Percentiles rank a stretch among this genome's conserved stretches.
phyloP scores from a whole-genome alignment of 441 rosid genomes.

The Codiaeum variegatum region DNA sequence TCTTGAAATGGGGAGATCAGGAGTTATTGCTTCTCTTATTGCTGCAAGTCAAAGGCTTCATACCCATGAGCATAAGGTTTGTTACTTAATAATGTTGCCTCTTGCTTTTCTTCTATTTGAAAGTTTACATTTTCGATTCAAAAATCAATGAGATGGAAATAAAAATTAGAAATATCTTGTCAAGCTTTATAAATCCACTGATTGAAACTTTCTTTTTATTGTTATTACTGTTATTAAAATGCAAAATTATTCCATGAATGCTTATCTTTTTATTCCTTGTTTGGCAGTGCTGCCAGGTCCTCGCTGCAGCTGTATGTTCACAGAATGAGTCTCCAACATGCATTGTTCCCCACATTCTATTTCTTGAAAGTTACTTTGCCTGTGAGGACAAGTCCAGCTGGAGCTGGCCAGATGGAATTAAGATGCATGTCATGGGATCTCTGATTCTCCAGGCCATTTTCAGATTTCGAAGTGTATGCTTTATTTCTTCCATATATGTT shows the following conservation, averaged over 20 bases:
- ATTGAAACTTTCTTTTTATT: not conserved
- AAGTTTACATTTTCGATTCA: not conserved
- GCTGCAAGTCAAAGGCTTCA: conserved; percentile 70
- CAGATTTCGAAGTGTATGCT: conserved; percentile 65
- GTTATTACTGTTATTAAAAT: too few relatives aligned
- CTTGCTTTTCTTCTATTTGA: not conserved
- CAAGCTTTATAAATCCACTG: not conserved
- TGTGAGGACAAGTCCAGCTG: conserved; percentile 55
- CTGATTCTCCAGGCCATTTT: conserved; percentile 82
- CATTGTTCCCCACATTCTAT: conserved; percentile 65
- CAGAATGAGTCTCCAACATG: conserved; percentile 48
- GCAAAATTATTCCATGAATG: not conserved
- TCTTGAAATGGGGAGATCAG: conserved; percentile 81
- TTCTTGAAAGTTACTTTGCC: conserved; percentile 68
- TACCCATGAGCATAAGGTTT: conserved; percentile 63
- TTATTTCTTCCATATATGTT: conserved; percentile 10
- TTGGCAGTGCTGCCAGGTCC: conserved; percentile 78
- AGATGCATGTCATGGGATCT: conserved; percentile 82
- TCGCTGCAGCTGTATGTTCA: conserved; percentile 57
- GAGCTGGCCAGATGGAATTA: conserved; percentile 65
- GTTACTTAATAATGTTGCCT: conserved; percentile 4
- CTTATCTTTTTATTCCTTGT: conserved; percentile 12
- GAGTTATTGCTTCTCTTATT: conserved; percentile 78
- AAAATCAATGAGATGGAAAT: not conserved
- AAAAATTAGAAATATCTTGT: not conserved